Percentiles rank a stretch among this genome's conserved stretches.
phyloP scores from a whole-genome alignment of 139 green algal species.

The Chlorella sp. region DNA sequence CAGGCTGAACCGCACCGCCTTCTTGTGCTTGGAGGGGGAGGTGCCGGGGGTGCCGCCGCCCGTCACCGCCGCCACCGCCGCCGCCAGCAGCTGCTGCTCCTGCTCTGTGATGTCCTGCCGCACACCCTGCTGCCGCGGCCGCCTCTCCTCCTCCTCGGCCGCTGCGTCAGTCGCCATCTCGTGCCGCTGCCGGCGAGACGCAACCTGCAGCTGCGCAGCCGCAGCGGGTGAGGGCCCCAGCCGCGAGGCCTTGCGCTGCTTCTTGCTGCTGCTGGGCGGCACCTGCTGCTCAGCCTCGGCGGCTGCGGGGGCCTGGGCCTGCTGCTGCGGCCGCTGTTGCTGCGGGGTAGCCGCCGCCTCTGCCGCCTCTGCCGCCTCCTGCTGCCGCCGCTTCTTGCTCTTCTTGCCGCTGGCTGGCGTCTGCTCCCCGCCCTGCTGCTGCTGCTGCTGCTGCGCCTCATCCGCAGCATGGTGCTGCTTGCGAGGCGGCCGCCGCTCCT shows the following conservation, averaged over 20 bases:
- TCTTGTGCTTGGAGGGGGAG: slow-evolving; percentile 43
- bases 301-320: neutral
- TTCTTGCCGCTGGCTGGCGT: slow-evolving; percentile 1
- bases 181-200: neutral
- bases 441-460: neutral
- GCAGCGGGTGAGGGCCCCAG: neutral
- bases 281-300: neutral
- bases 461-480: neutral
- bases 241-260: slow-evolving; percentile 10
- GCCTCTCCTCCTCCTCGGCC: neutral
- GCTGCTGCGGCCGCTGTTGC: neutral
- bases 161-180: no score
- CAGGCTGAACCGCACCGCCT: slow-evolving; percentile 78
- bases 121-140: neutral
- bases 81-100: slow-evolving; percentile 27
- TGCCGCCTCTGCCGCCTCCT: neutral
- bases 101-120: neutral
- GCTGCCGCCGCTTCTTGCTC: slow-evolving; percentile 25
- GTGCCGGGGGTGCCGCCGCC: neutral
- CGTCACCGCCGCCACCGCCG: slow-evolving; percentile 10
- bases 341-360: neutral
- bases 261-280: neutral
- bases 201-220: neutral
- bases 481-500: neutral
- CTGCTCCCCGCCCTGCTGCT: neutral